A percentile compares a stretch with the other conserved stretches of the same genome.
Evolutionary conservation across 441 rosid species (phyloP).

Genomic region (Gossypium trilobum): DNA sequence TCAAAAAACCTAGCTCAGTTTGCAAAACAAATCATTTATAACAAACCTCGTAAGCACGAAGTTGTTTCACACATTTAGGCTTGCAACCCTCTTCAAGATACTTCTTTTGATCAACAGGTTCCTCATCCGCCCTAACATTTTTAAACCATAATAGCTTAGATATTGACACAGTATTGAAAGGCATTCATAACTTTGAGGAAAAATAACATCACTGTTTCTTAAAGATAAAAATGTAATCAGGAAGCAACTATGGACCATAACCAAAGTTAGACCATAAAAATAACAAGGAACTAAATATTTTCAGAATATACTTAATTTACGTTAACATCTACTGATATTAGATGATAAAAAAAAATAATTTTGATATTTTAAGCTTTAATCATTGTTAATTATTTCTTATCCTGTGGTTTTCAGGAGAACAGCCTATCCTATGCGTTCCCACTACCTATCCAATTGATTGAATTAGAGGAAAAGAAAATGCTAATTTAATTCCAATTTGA

Average conservation of each 20-base stretch:
- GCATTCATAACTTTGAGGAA: background rate
- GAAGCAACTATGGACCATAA: background rate
- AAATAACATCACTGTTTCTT: background rate
- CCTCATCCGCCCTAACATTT: slow-evolving; percentile 57
- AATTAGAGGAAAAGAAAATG: background rate
- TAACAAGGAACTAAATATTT: background rate
- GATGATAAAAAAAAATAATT: background rate
- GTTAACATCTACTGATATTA: background rate
- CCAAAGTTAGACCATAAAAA: background rate
- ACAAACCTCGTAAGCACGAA: slow-evolving; percentile 47
- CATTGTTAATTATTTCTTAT: background rate
- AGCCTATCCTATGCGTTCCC: background rate
- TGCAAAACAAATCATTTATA: background rate
- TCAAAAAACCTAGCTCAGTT: background rate
- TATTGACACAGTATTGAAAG: background rate
- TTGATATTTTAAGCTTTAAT: background rate
- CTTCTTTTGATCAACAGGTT: slow-evolving; percentile 54
- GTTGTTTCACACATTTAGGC: slow-evolving; percentile 55
- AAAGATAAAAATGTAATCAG: background rate
- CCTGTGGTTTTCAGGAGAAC: background rate
- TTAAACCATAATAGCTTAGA: slow-evolving; percentile 3
- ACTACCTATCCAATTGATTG: background rate
- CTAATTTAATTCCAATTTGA: background rate
- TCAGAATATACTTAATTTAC: background rate
- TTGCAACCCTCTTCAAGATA: slow-evolving; percentile 62